Percentiles rank a stretch among this genome's conserved stretches.
Conservation (phyloP, 2,329 filamentous ascomycete species). For the Aspergillus hiratsukae region DNA sequence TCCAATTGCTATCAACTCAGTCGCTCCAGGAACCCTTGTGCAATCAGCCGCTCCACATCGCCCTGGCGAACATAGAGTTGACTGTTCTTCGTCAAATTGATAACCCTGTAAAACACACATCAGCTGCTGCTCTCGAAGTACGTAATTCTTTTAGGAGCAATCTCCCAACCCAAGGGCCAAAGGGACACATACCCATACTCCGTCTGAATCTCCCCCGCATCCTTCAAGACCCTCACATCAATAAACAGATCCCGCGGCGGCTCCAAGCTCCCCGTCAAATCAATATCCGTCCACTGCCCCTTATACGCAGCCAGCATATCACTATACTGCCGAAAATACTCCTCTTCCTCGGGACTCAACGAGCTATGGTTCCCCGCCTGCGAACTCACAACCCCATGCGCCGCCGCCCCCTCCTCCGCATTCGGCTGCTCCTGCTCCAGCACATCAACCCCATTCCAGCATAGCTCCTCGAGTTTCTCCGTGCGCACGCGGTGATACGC, state of each 20-base stretch:
- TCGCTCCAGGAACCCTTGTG: slow-evolving; percentile 91
- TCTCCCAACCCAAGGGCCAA: neutral
- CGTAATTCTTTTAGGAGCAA: neutral
- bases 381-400: slow-evolving; percentile 32
- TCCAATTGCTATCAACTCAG: slow-evolving; percentile 57
- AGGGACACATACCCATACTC: slow-evolving; percentile 76
- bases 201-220: slow-evolving; percentile 97
- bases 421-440: slow-evolving; percentile 61
- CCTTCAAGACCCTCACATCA: slow-evolving; percentile 90
- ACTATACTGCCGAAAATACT: slow-evolving; percentile 87
- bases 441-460: slow-evolving; percentile 85
- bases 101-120: slow-evolving; percentile 57
- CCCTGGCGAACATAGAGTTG: slow-evolving; percentile 96
- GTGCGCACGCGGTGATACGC: slow-evolving; percentile 89
- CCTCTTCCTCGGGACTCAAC: slow-evolving; percentile 91
- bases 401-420: slow-evolving; percentile 34
- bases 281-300: slow-evolving; percentile 96
- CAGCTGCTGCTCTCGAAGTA: slow-evolving; percentile 12
- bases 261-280: slow-evolving; percentile 87
- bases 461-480: slow-evolving; percentile 88
- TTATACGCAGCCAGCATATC: slow-evolving; percentile 95
- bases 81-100: slow-evolving; percentile 95
- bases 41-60: slow-evolving; percentile 89
- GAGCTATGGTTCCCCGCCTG: slow-evolving; percentile 59
- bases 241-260: slow-evolving; percentile 96